Evolutionary conservation across 208 protist genomes (phyloP).

Genomic region (Vickermania spadyakhi): DNA sequence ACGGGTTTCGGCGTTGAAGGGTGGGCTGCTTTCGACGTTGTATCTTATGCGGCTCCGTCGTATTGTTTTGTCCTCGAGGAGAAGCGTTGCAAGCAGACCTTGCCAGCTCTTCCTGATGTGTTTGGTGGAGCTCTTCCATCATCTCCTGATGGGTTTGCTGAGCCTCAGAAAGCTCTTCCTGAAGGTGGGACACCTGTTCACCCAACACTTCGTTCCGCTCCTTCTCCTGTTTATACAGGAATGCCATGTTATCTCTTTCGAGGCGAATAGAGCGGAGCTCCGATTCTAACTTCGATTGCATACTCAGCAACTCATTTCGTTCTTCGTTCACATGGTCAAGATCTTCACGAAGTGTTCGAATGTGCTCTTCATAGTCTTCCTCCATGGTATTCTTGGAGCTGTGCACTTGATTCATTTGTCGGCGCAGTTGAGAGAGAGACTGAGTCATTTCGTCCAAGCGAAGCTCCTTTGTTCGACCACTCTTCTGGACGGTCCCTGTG

Average conservation of each 20-base stretch:
- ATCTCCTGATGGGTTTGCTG: not conserved
- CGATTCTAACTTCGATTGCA: slow-evolving; percentile 38
- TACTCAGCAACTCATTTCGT: slow-evolving; percentile 28
- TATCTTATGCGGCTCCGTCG: not conserved
- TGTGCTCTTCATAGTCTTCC: slow-evolving; percentile 24
- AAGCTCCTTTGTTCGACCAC: not conserved
- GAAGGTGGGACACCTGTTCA: slow-evolving; percentile 24
- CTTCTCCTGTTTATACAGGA: slow-evolving; percentile 37
- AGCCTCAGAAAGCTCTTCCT: slow-evolving; percentile 21
- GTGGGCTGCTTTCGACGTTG: not conserved
- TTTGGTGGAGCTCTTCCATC: not conserved
- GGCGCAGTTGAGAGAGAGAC: slow-evolving; percentile 7
- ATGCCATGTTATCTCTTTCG: slow-evolving; percentile 55
- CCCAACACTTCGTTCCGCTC: slow-evolving; percentile 35
- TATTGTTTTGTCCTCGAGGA: not conserved
- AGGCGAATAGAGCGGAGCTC: slow-evolving; percentile 31
- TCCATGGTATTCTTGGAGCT: slow-evolving; percentile 13
- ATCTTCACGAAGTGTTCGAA: slow-evolving; percentile 37
- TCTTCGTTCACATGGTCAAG: slow-evolving; percentile 30
- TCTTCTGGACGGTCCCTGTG: not conserved
- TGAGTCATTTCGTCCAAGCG: not conserved
- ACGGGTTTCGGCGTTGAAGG: not conserved
- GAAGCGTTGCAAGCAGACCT: not conserved
- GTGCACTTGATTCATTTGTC: slow-evolving; percentile 14
- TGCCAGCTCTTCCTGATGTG: not conserved